A percentile compares a stretch with the other conserved stretches of the same genome.
Evolutionary conservation across 2,329 filamentous ascomycete species (phyloP).

Genomic region (Triangularia verruculosa): DNA sequence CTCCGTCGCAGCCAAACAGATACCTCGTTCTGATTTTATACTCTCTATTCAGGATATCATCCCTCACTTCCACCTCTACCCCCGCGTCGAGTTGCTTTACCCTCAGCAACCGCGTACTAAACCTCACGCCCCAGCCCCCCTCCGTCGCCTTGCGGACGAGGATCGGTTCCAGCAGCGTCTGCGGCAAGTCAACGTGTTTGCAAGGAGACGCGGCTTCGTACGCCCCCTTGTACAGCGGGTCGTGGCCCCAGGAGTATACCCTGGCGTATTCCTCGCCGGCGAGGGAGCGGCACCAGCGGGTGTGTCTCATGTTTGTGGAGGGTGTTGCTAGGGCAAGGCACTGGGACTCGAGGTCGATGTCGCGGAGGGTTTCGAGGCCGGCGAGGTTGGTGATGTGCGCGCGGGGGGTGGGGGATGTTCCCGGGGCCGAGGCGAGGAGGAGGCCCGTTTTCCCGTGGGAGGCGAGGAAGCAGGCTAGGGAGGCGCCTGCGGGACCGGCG

Average conservation of each 20-base stretch:
- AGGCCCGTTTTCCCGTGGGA: conserved; percentile 50
- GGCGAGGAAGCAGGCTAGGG: conserved; percentile 52
- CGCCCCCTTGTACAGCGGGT: conserved; percentile 36
- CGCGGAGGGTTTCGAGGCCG: conserved; percentile 52
- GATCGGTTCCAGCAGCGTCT: conserved; percentile 48
- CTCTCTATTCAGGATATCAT: conserved; percentile 23
- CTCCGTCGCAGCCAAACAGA: conserved; percentile 58
- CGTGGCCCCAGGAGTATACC: conserved; percentile 48
- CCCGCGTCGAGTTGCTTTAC: conserved; percentile 30
- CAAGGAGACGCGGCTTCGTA: conserved; percentile 46
- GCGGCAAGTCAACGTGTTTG: conserved; percentile 44
- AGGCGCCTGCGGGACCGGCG: conserved; percentile 52
- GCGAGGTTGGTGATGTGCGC: conserved; percentile 61
- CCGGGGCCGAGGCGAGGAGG: conserved; percentile 47
- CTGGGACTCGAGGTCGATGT: conserved; percentile 48
- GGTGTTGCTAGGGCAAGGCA: conserved; percentile 37
- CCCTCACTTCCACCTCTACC: conserved; percentile 29
- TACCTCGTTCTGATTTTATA: conserved; percentile 51
- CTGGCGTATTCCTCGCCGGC: conserved; percentile 51
- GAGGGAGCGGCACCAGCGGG: conserved; percentile 52
- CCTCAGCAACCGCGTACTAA: conserved; percentile 39
- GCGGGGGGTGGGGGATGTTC: conserved; percentile 54
- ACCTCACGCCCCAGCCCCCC: conserved; percentile 41
- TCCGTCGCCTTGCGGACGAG: conserved; percentile 41
- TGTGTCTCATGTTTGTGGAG: conserved; percentile 46